A percentile compares a stretch with the other conserved stretches of the same genome.
These are phyloP conservation scores for Mortierella claussenii DNA, from an alignment of 192 early-diverging fungal genomes.

Conservation along the genomic window DNA sequence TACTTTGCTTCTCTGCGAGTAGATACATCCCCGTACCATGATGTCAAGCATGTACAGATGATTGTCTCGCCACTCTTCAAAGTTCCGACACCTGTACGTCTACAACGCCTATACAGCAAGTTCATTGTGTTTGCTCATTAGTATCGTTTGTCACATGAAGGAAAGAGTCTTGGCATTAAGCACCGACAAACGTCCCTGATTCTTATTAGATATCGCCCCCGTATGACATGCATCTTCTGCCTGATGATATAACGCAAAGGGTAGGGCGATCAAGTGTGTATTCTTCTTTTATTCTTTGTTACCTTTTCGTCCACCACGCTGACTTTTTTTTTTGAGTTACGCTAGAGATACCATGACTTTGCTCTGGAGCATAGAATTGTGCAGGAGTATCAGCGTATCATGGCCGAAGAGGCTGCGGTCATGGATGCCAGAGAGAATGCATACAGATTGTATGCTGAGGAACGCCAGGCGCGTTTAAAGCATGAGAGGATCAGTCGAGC, in stretches of 20 bases:
- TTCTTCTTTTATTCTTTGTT: slow-evolving; percentile 1
- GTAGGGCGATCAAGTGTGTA: slow-evolving; percentile 7
- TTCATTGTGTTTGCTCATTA: background rate
- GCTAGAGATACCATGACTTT: slow-evolving; percentile 62
- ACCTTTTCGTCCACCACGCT: background rate
- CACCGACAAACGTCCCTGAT: too few species aligned
- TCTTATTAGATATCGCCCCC: slow-evolving; percentile 41
- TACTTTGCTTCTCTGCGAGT: background rate
- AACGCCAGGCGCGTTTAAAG: slow-evolving; percentile 59
- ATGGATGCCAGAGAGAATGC: slow-evolving; percentile 45
- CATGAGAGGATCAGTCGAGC: slow-evolving; percentile 55
- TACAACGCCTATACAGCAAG: background rate
- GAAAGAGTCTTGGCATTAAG: background rate
- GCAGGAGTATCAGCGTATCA: slow-evolving; percentile 53
- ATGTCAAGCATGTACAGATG: slow-evolving; percentile 48
- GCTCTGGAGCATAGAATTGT: slow-evolving; percentile 62
- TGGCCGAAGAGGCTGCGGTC: slow-evolving; percentile 37
- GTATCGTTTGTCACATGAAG: background rate
- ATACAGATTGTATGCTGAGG: slow-evolving; percentile 52
- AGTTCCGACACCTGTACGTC: slow-evolving; percentile 32
- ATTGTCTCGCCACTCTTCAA: slow-evolving; percentile 48
- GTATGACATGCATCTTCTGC: slow-evolving; percentile 34
- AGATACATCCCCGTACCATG: slow-evolving; percentile 51
- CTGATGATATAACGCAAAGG: slow-evolving; percentile 30
- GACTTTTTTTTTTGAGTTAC: background rate